Base-by-base conservation (phyloP, 2,329 filamentous ascomycete genomes). In the Rhynchosporium agropyri region DNA sequence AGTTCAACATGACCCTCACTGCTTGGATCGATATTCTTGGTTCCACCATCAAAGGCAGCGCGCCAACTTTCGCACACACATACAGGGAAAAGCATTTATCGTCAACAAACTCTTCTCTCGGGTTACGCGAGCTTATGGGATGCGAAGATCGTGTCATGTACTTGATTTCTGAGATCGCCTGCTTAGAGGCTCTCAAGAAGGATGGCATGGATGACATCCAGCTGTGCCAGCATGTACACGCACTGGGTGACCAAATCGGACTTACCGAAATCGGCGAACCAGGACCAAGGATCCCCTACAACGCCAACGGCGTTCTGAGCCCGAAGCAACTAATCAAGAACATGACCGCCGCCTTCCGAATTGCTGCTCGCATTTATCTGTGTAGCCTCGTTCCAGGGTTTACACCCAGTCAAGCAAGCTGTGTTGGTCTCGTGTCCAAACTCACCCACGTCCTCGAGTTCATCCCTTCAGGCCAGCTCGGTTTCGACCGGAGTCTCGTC, bases 91-190 rank as follows among this genome's bases (percentile, higher is more conserved):
- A 97, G 82, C 91, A 97, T 76, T 84, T 97, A 58, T 90, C 91
- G 9, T 75, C 78, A 10, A 76, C 78, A 67, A 84, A 84, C 76
- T 70, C 82, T 28, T 84, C 81, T 61, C 80, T 88, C 13, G 95
- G 95, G 10, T 84, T 99, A 43, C 88, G 89, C 59, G 92, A 96
- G 79, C 84, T 98, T 58, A 98, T 98, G 93, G 95, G 95, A 70
- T 98, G 95, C 76, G 94, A 98, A 68, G 95, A 99, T 78, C 87
- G 88, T 28, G 90, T 98, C 77, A 97, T 99, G 92, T 98, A 97
- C 77, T 83, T 98, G 71, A 96, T 99, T 75, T 96, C 92, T 1
- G 95, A 99, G 79, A 97, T 98, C 71, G 91, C 94, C 60, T 98
- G 95, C 77, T 86, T 99, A 59, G 95, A 98, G 76, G 90, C 91